Base-by-base conservation (phyloP, 441 rosid species). In the Populus tomentosa region DNA sequence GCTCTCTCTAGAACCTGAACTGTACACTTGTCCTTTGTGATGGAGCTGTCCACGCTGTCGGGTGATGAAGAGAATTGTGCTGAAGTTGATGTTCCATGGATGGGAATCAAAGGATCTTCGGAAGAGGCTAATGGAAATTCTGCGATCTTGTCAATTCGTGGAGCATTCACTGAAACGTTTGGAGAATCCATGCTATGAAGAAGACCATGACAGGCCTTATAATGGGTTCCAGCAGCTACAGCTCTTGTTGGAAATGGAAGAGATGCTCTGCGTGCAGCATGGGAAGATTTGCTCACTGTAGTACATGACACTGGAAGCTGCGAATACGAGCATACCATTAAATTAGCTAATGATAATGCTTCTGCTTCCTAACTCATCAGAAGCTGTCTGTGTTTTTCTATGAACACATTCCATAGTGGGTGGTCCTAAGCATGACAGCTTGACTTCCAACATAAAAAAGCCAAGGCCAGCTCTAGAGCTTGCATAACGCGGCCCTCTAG, bases 111-210 rank as follows among this genome's bases (percentile, higher is more conserved):
- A 84, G 75, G 90, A 79, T 70, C 86, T 89, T 66, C 94, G 86
- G 98, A 90, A 40, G 85, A 46, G 5, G 92, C 93, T 71, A 95
- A 78, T 2, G 92, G 98, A 84, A 95, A 95, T 82, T 93, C 95
- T 18, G 93, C 92, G 67, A 90, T 91, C 89, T 84, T 95, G 89
- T 93, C 98, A 23, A 92, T 88, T 77, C 90, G 88, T 10, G 98
- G 97, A 78, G 91, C 94, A 61, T 93, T 92, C 80, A 95, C 91
- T 4, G 98, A 95, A 72, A 93, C 91, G 74, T 95, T 93, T 7
- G 96, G 96, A 72, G 97, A 95, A 76, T 87, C 86, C 40, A 90
- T 67, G 62, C 75, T 56, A 66, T 84, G 88, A 75, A 91, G 90
- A 78, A 85, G 63, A 74, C 87, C 87, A 23, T 66, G 73, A 13